Evolutionary conservation across 306 rosid species (phyloP), one percentile per base, ranked within the genome.

Genomic region (Citrullus mucosospermus): DNA sequence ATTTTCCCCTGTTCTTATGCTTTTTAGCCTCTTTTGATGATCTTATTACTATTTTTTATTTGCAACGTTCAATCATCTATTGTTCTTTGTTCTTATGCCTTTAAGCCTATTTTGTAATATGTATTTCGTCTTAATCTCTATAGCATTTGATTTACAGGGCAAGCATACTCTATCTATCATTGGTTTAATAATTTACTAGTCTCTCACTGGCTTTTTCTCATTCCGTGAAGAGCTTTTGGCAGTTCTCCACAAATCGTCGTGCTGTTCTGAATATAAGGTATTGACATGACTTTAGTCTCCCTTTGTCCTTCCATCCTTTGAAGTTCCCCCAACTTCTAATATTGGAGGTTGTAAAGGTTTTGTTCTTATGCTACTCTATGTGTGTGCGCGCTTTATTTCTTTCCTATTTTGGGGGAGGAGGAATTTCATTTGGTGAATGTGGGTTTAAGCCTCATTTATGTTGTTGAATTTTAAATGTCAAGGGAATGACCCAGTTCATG

Each of bases 181-280:
- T 68, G 54, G 75, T 41, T 68, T 68, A 68, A 41, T 68, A 68
- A 68, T 25, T 71, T 71, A 71, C 12, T 28, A 25, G 76, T 25
- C 55, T 71, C 76, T 71, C 76, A 73, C 77, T 73, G 77, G 77
- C 77, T 73, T 73, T 73, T 73, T 48, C 44, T 73, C 59, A 73
- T 50, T 28, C 77, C 22, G 32, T 28, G 61, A 73, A 73, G 77
- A 51, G 77, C 25, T 16, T 73, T 73, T 73, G 25, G 15, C 56
- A 44, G 32, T 51, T 54, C 30, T 73, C 46, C 46, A 51, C 60
- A 22, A 51, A 51, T 8, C 25, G 25, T n/a, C 15, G 6, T 28
- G 9, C 77, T 73, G 59, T 73, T 73, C 77, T 51, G 77, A 65
- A 65, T 48, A 44, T 69, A 69, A 69, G 75, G 75, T 69, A 69